These are phyloP conservation scores for Saccharata proteae DNA, from an alignment of 2,329 filamentous ascomycete genomes.

Conservation along the genomic window DNA sequence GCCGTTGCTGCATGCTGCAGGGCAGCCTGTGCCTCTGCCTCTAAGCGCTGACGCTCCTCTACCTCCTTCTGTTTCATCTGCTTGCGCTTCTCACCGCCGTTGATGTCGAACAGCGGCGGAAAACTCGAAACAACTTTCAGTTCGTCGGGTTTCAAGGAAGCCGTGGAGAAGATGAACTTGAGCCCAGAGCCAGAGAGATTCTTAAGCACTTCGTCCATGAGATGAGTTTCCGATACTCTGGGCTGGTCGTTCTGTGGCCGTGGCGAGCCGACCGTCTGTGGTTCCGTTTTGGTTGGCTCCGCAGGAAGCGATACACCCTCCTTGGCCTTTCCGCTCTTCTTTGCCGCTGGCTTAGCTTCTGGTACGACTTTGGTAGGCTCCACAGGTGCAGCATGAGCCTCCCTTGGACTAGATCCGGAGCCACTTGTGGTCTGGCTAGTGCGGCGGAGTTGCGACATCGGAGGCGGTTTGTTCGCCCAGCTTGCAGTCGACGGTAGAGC, in stretches of 20 bases:
- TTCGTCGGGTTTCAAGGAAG: conserved; percentile 32
- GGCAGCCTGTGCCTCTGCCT: conserved; percentile 42
- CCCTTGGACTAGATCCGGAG: conserved; percentile 70
- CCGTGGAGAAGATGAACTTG: conserved; percentile 41
- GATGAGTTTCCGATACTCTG: conserved; percentile 15
- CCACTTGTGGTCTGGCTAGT: conserved; percentile 73
- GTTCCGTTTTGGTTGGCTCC: conserved; percentile 15
- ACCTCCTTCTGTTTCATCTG: conserved; percentile 56
- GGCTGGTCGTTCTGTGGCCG: conserved; percentile 6
- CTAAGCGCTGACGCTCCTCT: conserved; percentile 42
- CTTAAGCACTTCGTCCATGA: conserved; percentile 26
- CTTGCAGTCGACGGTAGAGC: conserved; percentile 89
- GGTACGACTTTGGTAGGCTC: conserved; percentile 18
- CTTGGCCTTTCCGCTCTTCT: conserved; percentile 18
- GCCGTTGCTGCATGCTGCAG: conserved; percentile 30
- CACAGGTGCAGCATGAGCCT: conserved; percentile 32
- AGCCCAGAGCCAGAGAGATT: conserved; percentile 32
- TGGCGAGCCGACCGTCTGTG: too few species aligned
- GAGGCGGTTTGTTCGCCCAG: conserved; percentile 68
- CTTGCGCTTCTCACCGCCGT: conserved; percentile 70
- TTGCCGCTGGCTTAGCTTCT: conserved; percentile 11
- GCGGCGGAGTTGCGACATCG: conserved; percentile 51
- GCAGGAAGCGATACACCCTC: conserved; percentile 13
- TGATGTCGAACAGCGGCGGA: conserved; percentile 71
- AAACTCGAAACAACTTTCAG: conserved; percentile 43